Evolutionary conservation across 2,329 filamentous ascomycete species (phyloP).

Genomic region (Immersiporthe knoxdaviesiana): DNA sequence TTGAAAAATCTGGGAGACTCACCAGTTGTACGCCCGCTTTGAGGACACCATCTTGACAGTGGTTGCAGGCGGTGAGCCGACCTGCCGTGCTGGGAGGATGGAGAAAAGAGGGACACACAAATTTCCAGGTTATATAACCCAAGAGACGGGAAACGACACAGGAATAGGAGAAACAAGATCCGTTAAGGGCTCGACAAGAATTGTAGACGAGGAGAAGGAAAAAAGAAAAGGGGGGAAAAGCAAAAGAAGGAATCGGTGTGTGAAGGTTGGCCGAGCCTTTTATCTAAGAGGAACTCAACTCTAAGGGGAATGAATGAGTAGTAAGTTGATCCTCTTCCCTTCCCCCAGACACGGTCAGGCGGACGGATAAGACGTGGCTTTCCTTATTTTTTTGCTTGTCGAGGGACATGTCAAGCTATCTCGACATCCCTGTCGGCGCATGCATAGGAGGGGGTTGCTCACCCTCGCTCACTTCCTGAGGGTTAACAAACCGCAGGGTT

Average conservation of each 20-base stretch:
- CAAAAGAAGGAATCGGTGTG: not conserved
- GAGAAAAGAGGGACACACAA: not conserved
- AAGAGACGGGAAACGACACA: not conserved
- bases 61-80: constrained; percentile 19
- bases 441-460: too few relatives aligned
- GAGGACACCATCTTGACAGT: constrained; percentile 34
- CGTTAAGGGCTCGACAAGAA: not conserved
- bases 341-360: constrained; percentile 3
- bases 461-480: not conserved
- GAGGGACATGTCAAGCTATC: constrained; percentile 2
- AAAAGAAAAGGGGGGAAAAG: not conserved
- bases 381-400: constrained; percentile 3
- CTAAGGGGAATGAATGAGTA: not conserved
- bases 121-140: not conserved
- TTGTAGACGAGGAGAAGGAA: not conserved
- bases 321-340: not conserved
- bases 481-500: not conserved
- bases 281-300: constrained; percentile 14
- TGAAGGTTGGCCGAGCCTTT: constrained; percentile 6
- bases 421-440: not conserved
- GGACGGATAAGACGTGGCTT: not conserved
- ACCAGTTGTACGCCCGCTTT: constrained; percentile 38
- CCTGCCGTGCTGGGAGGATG: constrained; percentile 11
- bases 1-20: not conserved
- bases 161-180: not conserved